phyloP scores from a whole-genome alignment of 2,329 filamentous ascomycete genomes.

The Fusarium nodosum region DNA sequence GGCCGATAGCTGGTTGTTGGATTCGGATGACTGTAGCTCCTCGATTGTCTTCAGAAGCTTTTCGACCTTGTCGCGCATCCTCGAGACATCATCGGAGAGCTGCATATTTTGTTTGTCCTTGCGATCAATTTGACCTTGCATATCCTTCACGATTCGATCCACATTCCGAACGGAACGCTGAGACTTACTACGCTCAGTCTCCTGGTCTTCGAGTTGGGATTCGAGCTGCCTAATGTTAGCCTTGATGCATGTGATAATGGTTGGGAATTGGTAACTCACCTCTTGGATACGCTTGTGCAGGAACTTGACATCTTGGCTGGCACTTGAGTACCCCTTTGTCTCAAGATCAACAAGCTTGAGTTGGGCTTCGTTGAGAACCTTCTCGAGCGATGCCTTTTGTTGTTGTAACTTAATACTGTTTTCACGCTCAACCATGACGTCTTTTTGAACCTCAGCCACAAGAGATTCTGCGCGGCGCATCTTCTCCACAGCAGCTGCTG shows the following conservation, averaged over 20 bases:
- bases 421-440: constrained; percentile 88
- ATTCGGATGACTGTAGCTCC: constrained; percentile 91
- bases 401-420: constrained; percentile 84
- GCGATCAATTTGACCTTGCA: constrained; percentile 91
- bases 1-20: constrained; percentile 81
- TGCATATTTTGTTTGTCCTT: constrained; percentile 89
- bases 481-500: constrained; percentile 92
- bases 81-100: constrained; percentile 84
- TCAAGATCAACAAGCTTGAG: constrained; percentile 92
- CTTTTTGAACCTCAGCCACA: constrained; percentile 90
- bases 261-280: constrained; percentile 66
- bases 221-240: constrained; percentile 75
- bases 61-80: constrained; percentile 90
- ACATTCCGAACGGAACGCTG: constrained; percentile 91
- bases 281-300: constrained; percentile 95
- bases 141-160: constrained; percentile 92
- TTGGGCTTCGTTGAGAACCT: constrained; percentile 90
- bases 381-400: constrained; percentile 91
- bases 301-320: constrained; percentile 95
- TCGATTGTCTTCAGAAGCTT: constrained; percentile 92
- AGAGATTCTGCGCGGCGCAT: constrained; percentile 95
- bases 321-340: constrained; percentile 95
- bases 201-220: constrained; percentile 84
- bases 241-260: constrained; percentile 16
- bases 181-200: constrained; percentile 81